phyloP scores from a whole-genome alignment of 768 basidiomycete species.

The Pulveroboletus sp. region DNA sequence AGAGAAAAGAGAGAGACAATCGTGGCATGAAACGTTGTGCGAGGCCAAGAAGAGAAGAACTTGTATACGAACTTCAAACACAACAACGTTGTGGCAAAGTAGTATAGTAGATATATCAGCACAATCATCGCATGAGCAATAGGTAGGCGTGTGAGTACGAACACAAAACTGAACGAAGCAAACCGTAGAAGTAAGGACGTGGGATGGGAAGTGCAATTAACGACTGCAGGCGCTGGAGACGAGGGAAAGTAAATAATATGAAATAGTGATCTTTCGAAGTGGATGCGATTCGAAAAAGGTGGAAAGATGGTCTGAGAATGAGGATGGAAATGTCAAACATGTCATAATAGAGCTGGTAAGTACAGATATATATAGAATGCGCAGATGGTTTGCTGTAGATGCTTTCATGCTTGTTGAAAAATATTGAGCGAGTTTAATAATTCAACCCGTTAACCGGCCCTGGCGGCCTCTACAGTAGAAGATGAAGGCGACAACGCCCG shows the following conservation, averaged over 20 bases:
- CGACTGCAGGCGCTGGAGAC: conserved; percentile 21
- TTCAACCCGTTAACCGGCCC: conserved; percentile 37
- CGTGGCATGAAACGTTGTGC: conserved; percentile 10
- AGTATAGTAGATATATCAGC: conserved; percentile 33
- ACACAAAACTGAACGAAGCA: conserved; percentile 12
- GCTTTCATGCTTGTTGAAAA: conserved; percentile 35
- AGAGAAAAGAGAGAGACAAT: conserved; percentile 1
- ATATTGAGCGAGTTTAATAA: conserved; percentile 37
- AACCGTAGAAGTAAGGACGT: conserved; percentile 13
- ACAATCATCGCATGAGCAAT: conserved; percentile 27
- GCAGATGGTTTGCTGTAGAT: conserved; percentile 37
- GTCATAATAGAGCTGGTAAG: conserved; percentile 33
- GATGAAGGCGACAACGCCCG: conserved; percentile 36
- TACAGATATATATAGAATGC: conserved; percentile 39
- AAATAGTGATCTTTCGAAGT: conserved; percentile 25
- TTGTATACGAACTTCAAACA: conserved; percentile 19
- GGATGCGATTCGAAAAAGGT: conserved; percentile 26
- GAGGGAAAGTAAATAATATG: conserved; percentile 27
- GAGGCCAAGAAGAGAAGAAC: conserved; percentile 1
- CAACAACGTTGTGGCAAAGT: conserved; percentile 25
- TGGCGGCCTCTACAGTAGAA: conserved; percentile 36
- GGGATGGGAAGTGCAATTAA: conserved; percentile 28
- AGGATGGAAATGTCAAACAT: conserved; percentile 31
- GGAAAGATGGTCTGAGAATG: conserved; percentile 21
- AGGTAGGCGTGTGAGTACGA: conserved; percentile 23